Percentiles rank a stretch among this genome's conserved stretches.
These are phyloP conservation scores for Quercus phellos DNA, from an alignment of 331 rosid genomes.

Conservation along the genomic window DNA sequence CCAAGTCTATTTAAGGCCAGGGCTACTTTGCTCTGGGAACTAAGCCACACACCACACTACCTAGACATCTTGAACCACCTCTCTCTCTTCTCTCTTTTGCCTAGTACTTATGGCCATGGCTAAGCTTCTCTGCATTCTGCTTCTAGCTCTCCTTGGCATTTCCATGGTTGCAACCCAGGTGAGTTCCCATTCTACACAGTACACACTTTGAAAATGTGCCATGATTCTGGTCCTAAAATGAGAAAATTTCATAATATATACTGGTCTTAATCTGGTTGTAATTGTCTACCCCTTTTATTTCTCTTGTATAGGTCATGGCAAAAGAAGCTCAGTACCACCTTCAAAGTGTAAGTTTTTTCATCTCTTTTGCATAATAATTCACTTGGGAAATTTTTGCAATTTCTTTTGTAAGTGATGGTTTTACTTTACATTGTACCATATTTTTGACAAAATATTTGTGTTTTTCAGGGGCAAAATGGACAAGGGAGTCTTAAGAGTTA, in stretches of 20 bases:
- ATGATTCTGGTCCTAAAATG: neutral
- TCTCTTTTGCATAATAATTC: no score
- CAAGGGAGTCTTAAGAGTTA: slow-evolving; percentile 42
- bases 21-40: slow-evolving; percentile 18
- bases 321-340: slow-evolving; percentile 38
- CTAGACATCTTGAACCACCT: slow-evolving; percentile 7
- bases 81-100: neutral
- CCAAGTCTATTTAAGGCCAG: slow-evolving; percentile 39
- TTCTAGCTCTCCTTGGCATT: slow-evolving; percentile 44
- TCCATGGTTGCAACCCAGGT: slow-evolving; percentile 46
- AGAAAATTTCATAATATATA: neutral
- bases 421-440: neutral
- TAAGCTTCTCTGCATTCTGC: slow-evolving; percentile 38
- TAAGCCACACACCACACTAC: slow-evolving; percentile 26
- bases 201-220: neutral
- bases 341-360: slow-evolving; percentile 34
- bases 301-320: slow-evolving; percentile 30
- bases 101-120: slow-evolving; percentile 20
- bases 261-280: no score
- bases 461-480: slow-evolving; percentile 40
- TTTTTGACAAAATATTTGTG: neutral
- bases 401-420: no score
- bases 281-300: neutral
- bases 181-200: neutral
- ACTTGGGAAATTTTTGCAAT: no score